These are phyloP conservation scores for Leucocoprinus sp. DNA, from an alignment of 768 basidiomycete species.

Conservation along the genomic window DNA sequence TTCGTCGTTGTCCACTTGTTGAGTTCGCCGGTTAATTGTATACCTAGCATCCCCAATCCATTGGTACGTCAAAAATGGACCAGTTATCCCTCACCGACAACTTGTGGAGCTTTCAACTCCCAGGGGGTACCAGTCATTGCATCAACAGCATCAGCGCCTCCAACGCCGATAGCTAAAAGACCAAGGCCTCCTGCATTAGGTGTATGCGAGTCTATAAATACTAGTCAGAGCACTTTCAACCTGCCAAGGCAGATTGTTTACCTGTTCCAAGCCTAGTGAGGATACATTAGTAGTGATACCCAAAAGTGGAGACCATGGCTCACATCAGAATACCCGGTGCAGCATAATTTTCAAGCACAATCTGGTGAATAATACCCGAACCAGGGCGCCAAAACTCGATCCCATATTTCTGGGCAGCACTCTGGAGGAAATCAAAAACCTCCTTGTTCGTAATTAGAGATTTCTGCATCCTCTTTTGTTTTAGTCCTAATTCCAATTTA, in stretches of 20 bases:
- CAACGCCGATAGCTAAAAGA: conserved; percentile 96
- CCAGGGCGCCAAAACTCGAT: conserved; percentile 99
- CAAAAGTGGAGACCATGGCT: conserved; percentile 15
- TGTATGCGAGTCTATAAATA: conserved; percentile 77
- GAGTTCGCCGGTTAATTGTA: conserved; percentile 83
- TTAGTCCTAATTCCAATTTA: too few species aligned
- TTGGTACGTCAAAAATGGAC: neutral
- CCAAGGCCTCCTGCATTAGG: conserved; percentile 98
- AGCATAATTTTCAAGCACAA: conserved; percentile 96
- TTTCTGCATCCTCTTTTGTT: too few species aligned
- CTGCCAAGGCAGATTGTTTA: conserved; percentile 18
- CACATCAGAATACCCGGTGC: conserved; percentile 92
- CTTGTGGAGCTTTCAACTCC: conserved; percentile 89
- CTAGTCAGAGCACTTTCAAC: conserved; percentile 1
- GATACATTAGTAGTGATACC: neutral
- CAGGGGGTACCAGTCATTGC: conserved; percentile 97
- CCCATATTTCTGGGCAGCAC: conserved; percentile 82
- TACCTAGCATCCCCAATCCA: conserved; percentile 36
- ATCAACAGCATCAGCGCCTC: conserved; percentile 97
- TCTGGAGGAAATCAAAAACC: conserved; percentile 95
- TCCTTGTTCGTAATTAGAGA: conserved; percentile 89
- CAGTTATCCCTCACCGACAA: conserved; percentile 49
- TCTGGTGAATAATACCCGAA: conserved; percentile 95
- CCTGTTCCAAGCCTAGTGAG: conserved; percentile 69
- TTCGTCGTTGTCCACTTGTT: conserved; percentile 93